Conservation (phyloP, 2,329 filamentous ascomycete species). For the Ophiostoma perfectum region DNA sequence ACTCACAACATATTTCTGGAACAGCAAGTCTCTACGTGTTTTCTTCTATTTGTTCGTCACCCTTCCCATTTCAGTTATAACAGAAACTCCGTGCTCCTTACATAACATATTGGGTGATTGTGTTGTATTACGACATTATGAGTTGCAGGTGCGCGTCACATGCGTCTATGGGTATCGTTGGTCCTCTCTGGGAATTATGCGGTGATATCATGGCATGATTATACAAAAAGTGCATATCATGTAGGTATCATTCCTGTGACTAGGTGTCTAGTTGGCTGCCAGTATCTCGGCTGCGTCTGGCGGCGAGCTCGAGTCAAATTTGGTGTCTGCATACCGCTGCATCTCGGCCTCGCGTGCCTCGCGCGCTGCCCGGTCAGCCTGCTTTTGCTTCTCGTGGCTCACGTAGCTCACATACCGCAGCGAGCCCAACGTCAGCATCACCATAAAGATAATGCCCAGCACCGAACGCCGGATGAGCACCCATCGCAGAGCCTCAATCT, state of each 20-base stretch:
- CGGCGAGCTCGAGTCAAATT: slow-evolving; percentile 40
- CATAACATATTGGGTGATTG: too few species aligned
- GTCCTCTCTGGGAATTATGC: too few species aligned
- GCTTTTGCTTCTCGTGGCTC: slow-evolving; percentile 45
- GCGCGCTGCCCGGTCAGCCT: slow-evolving; percentile 36
- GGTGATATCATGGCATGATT: too few species aligned
- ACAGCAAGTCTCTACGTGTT: too few species aligned
- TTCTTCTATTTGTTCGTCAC: too few species aligned
- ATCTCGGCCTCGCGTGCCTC: slow-evolving; percentile 42
- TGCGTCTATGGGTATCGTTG: slow-evolving; percentile 5
- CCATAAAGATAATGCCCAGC: slow-evolving; percentile 62
- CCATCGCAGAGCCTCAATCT: slow-evolving; percentile 90
- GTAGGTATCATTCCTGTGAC: too few species aligned
- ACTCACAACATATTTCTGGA: background rate
- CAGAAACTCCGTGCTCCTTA: too few species aligned
- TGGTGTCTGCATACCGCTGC: slow-evolving; percentile 39
- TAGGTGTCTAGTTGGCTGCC: slow-evolving; percentile 46
- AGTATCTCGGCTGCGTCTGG: slow-evolving; percentile 54
- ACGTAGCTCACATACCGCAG: slow-evolving; percentile 57
- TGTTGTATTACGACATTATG: too few species aligned
- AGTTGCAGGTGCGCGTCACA: background rate
- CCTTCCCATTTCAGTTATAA: too few species aligned
- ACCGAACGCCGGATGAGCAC: slow-evolving; percentile 63
- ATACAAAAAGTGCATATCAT: too few species aligned
- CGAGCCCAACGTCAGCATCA: slow-evolving; percentile 53